phyloP scores from a whole-genome alignment of 2,329 filamentous ascomycete species.

The Volutella citrinella region DNA sequence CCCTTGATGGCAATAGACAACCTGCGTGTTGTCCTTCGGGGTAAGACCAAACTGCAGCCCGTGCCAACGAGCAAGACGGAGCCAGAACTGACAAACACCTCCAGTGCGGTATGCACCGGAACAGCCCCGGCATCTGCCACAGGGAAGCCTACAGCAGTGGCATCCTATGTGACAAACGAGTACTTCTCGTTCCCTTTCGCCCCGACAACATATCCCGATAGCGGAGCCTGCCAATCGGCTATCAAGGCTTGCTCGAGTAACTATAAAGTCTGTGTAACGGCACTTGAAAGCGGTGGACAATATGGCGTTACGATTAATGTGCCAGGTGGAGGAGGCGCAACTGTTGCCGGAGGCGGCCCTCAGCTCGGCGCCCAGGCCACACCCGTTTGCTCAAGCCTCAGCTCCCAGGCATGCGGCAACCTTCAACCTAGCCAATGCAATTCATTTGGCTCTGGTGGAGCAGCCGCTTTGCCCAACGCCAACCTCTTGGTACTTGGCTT shows the following conservation, averaged over 20 bases:
- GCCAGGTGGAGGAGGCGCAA: conserved; percentile 51
- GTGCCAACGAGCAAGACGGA: neutral
- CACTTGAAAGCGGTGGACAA: conserved; percentile 39
- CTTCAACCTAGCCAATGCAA: conserved; percentile 40
- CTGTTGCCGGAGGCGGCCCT: conserved; percentile 40
- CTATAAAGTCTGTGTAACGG: conserved; percentile 51
- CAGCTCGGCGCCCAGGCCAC: conserved; percentile 46
- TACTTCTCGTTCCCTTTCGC: conserved; percentile 62
- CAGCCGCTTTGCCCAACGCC: conserved; percentile 11
- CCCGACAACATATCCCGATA: conserved; percentile 48
- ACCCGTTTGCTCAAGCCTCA: conserved; percentile 54
- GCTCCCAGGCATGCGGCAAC: conserved; percentile 47
- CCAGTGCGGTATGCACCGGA: conserved; percentile 54
- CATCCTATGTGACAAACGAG: conserved; percentile 53
- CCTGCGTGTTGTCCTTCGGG: conserved; percentile 54
- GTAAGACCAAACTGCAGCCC: conserved; percentile 32
- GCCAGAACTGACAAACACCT: conserved; percentile 13
- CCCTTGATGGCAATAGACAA: conserved; percentile 44
- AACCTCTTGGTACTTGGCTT: conserved; percentile 12
- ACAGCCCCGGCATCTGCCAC: conserved; percentile 43
- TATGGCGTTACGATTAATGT: conserved; percentile 56
- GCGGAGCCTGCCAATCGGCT: conserved; percentile 50
- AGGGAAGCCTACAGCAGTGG: conserved; percentile 33
- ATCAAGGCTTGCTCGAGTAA: conserved; percentile 50
- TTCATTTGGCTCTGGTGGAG: conserved; percentile 16